Conservation (phyloP, 768 basidiomycete genomes). For the Podaxis sp. region DNA sequence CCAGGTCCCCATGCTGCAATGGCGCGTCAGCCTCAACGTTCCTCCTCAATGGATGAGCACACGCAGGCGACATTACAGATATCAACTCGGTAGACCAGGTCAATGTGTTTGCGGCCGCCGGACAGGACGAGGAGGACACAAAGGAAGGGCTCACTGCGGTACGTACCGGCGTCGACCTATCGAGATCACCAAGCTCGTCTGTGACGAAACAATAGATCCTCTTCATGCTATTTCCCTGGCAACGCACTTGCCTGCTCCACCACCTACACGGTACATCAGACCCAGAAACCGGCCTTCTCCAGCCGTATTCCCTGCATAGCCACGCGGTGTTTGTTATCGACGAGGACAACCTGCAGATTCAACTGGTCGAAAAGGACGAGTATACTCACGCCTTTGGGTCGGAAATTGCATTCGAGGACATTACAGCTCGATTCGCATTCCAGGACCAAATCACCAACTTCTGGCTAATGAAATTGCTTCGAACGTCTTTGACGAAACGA, state of each 20-base stretch:
- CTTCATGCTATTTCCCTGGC: no score
- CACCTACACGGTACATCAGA: background rate
- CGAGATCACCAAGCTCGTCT: background rate
- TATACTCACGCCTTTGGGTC: conserved; percentile 94
- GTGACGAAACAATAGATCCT: no score
- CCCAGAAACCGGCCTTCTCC: conserved; percentile 51
- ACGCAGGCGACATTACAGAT: no score
- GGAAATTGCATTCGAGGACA: conserved; percentile 57
- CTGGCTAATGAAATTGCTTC: conserved; percentile 86
- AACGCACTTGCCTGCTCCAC: no score
- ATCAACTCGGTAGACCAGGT: no score
- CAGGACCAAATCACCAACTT: conserved; percentile 98
- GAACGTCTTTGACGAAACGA: conserved; percentile 89
- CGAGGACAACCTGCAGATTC: conserved; percentile 78
- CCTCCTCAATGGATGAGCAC: no score
- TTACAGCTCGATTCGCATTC: conserved; percentile 85
- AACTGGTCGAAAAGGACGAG: conserved; percentile 88
- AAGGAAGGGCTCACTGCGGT: conserved; percentile 60
- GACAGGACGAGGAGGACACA: conserved; percentile 53
- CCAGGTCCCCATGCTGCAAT: no score
- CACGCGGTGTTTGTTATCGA: conserved; percentile 48
- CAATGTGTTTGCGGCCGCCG: conserved; percentile 74
- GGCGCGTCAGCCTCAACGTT: no score
- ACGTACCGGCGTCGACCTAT: conserved; percentile 73
- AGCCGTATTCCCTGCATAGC: conserved; percentile 41